phyloP scores from a whole-genome alignment of 2,329 filamentous ascomycete species.

The Raffaelea albimanens region DNA sequence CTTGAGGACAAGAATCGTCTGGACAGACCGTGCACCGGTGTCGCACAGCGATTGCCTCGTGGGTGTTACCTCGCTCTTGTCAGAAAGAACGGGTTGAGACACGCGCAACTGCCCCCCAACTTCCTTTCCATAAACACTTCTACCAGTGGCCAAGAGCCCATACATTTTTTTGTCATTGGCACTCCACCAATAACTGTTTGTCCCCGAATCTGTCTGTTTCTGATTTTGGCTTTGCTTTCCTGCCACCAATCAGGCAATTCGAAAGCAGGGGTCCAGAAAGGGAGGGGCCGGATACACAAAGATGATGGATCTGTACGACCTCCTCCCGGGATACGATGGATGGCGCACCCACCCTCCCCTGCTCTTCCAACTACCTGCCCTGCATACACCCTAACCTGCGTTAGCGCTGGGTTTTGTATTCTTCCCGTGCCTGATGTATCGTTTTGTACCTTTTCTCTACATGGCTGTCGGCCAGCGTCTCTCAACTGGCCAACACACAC shows the following conservation, averaged over 20 bases:
- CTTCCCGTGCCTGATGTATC: slow-evolving; percentile 9
- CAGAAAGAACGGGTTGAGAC: too few relatives aligned
- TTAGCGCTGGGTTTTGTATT: slow-evolving; percentile 4
- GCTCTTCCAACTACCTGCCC: slow-evolving; percentile 9
- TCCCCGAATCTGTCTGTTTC: background rate
- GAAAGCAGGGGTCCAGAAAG: background rate
- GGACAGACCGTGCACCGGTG: too few relatives aligned
- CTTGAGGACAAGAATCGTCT: too few relatives aligned
- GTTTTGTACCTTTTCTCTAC: slow-evolving; percentile 9
- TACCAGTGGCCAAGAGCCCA: too few relatives aligned
- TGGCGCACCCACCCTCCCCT: background rate
- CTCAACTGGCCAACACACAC: background rate
- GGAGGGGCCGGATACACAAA: background rate
- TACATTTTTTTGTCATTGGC: too few relatives aligned
- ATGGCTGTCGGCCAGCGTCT: background rate
- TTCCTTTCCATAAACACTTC: too few relatives aligned
- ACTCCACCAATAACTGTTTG: too few relatives aligned
- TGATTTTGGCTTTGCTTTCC: background rate
- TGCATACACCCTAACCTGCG: slow-evolving; percentile 4
- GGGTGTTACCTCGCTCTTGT: too few relatives aligned
- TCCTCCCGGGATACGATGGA: background rate
- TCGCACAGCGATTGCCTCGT: too few relatives aligned
- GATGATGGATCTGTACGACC: slow-evolving; percentile 8
- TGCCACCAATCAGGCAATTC: background rate
- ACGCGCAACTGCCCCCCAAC: too few relatives aligned